phyloP scores from a whole-genome alignment of 345 rosid genomes.

The Bruguiera sexangula region DNA sequence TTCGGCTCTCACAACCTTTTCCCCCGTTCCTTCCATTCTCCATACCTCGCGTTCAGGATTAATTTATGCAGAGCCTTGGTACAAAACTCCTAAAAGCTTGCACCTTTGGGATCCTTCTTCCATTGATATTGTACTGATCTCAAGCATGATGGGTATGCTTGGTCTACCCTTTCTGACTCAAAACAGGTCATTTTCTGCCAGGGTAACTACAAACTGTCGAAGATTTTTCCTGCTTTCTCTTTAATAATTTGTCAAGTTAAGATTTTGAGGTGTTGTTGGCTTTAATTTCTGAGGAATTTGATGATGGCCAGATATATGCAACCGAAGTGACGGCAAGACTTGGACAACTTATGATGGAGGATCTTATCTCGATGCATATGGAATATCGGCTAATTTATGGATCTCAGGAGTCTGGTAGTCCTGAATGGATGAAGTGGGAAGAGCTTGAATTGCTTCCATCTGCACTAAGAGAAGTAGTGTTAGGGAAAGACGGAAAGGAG shows the following conservation, averaged over 20 bases:
- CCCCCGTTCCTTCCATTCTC: slow-evolving; percentile 48
- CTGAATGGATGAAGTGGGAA: slow-evolving; percentile 69
- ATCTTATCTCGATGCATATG: slow-evolving; percentile 68
- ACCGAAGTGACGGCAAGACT: slow-evolving; percentile 72
- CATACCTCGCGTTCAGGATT: slow-evolving; percentile 31
- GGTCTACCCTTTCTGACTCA: slow-evolving; percentile 80
- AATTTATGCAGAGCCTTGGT: slow-evolving; percentile 71
- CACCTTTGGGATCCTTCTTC: slow-evolving; percentile 80
- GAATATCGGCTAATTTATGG: slow-evolving; percentile 68
- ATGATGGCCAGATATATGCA: slow-evolving; percentile 51
- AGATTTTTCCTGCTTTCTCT: not conserved
- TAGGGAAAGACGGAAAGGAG: slow-evolving; percentile 59
- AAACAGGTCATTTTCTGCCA: slow-evolving; percentile 58
- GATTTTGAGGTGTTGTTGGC: not conserved
- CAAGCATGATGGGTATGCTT: slow-evolving; percentile 76
- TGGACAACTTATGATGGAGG: slow-evolving; percentile 86
- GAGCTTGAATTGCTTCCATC: slow-evolving; percentile 56
- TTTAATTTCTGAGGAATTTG: slow-evolving; percentile 22
- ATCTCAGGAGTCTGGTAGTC: slow-evolving; percentile 37
- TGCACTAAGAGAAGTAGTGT: slow-evolving; percentile 43
- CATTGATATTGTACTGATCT: slow-evolving; percentile 67
- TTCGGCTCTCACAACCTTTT: slow-evolving; percentile 56
- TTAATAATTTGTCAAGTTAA: slow-evolving; percentile 3
- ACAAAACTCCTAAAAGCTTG: slow-evolving; percentile 62
- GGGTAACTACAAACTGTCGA: slow-evolving; percentile 37